Evolutionary conservation across 2,329 filamentous ascomycete genomes (phyloP), one percentile per base, ranked within the genome.

Genomic region (Fusarium tupiense): DNA sequence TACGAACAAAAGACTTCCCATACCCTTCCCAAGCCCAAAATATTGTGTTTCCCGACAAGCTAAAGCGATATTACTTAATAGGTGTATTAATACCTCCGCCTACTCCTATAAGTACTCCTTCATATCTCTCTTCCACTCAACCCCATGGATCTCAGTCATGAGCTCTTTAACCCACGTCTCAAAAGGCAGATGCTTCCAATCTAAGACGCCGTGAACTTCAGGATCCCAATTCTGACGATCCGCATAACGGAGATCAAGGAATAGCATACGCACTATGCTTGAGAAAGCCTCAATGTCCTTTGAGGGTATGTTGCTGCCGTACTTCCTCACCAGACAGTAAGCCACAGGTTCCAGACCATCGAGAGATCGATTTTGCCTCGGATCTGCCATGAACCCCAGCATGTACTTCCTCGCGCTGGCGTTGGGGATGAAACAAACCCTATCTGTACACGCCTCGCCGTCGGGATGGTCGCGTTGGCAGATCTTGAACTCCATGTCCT

Each of bases 391-490:
- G 22, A 72, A 52, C 1, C 10, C 47, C 4, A 13, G 16, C n/a
- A 72, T 54, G 13, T 72, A 69, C 5, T 47, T 41, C 2, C 19
- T 12, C 4, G 56, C 69, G 20, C 53, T 52, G 17, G 47, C 29
- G 17, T 49, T 47, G 3, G 56, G 64, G 24, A 47, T 24, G 24
- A 72, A 72, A 35, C 70, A 73, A 19, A n/a, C 19, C 17, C 56
- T 49, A 11, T 61, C 37, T 8, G 5, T 5, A 19, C 54, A 69
- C 19, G 33, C 37, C 8, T 50, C 12, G 0, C 29, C 33, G 13
- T 44, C 11, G 12, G 13, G 2, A 4, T 71, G 52, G 6, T 57
- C 29, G 3, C 24, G 46, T 12, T 43, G 4, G 19, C 70, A 72
- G 22, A 20, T 19, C 12, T 17, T 17, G 17, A 69, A 65, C 6